Conservation (phyloP, 805 yeast species). For the Teunomyces aglyptinius region DNA sequence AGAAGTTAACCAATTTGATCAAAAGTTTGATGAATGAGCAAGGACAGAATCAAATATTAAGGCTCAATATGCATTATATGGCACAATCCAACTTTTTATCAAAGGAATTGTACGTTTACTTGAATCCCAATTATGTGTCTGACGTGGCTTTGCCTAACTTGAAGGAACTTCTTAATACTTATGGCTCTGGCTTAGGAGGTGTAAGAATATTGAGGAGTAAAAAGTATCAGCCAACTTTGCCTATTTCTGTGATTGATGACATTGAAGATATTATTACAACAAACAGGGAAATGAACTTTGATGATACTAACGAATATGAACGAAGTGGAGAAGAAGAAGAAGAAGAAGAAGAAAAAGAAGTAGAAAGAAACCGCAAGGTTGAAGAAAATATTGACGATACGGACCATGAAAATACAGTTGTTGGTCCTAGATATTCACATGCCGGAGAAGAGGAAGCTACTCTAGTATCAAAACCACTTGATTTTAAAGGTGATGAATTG, state of each 20-base stretch:
- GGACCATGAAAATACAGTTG: no score
- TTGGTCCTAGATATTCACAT: neutral
- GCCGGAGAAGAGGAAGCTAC: neutral
- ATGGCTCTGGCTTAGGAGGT: constrained; percentile 77
- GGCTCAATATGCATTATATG: constrained; percentile 34
- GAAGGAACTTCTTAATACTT: constrained; percentile 66
- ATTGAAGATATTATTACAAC: constrained; percentile 55
- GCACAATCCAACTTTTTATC: constrained; percentile 37
- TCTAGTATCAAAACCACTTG: constrained; percentile 1
- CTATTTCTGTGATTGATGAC: constrained; percentile 66
- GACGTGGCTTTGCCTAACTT: constrained; percentile 70
- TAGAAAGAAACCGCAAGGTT: constrained; percentile 1
- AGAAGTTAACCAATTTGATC: constrained; percentile 25
- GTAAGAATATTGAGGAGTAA: constrained; percentile 50
- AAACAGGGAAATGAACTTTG: constrained; percentile 26
- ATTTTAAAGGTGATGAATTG: constrained; percentile 45
- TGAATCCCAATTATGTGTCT: constrained; percentile 53
- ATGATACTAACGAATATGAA: constrained; percentile 31
- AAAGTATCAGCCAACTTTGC: constrained; percentile 68
- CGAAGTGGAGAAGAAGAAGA: constrained; percentile 23
- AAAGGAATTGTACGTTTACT: constrained; percentile 43
- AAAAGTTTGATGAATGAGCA: constrained; percentile 34
- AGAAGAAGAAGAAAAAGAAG: constrained; percentile 20
- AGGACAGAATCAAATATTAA: constrained; percentile 35
- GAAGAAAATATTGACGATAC: no score